Evolutionary conservation across 2,329 filamentous ascomycete genomes (phyloP).

Genomic region (Cordyceps militaris): DNA sequence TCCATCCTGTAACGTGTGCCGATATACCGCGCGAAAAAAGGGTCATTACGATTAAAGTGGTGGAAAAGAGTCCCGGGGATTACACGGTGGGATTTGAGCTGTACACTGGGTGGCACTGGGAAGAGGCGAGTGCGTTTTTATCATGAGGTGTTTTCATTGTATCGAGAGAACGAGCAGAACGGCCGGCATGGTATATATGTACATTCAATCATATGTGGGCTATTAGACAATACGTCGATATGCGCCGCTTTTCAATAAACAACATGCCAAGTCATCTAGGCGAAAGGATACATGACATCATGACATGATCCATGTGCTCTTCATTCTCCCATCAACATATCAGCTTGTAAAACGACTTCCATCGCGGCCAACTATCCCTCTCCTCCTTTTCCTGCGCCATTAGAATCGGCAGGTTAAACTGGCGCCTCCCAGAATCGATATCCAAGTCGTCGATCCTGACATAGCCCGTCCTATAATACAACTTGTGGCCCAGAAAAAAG

Average conservation of each 20-base stretch:
- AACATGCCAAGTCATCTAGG: no score
- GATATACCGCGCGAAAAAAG: conserved; percentile 11
- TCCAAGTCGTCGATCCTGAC: conserved; percentile 66
- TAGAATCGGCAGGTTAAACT: conserved; percentile 66
- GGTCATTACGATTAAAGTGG: conserved; percentile 3
- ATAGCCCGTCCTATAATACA: conserved; percentile 58
- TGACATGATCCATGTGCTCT: no score
- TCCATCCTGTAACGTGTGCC: neutral
- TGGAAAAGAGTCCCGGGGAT: neutral
- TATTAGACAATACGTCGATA: neutral
- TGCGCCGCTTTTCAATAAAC: no score
- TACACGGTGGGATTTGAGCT: conserved; percentile 10
- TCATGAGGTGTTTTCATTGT: neutral
- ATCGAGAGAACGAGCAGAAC: neutral
- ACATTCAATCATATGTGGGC: neutral
- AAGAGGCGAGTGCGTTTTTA: conserved; percentile 1
- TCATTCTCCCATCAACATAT: conserved; percentile 54
- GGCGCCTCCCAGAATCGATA: conserved; percentile 67
- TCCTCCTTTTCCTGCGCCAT: conserved; percentile 70
- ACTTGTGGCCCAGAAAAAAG: conserved; percentile 64
- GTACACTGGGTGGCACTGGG: conserved; percentile 2
- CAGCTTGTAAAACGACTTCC: conserved; percentile 63
- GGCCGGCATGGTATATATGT: neutral
- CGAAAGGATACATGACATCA: no score
- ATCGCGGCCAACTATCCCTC: conserved; percentile 56